Evolutionary conservation across 768 basidiomycete species (phyloP), one percentile per base, ranked within the genome.

Genomic region (Lenzites betulinus): DNA sequence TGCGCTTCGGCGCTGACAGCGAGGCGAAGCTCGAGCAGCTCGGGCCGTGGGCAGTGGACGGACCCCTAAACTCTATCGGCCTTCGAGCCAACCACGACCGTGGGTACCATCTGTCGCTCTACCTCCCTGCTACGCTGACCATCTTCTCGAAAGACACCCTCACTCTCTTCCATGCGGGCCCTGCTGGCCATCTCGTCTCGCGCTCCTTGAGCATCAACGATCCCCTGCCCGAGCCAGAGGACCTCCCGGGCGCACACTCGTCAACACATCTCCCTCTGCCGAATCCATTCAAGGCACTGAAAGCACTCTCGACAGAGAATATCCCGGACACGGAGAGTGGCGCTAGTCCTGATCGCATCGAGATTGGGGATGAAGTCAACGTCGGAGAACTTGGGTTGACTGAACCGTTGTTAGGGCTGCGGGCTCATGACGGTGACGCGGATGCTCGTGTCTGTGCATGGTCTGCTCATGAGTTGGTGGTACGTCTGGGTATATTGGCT

Each of bases 251-350:
- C 25, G 67, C 75, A 47, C 67, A 74, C 39, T 63, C 62, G 41
- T 68, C 63, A 49, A 69, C 72, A 36, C 52, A 64, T 35, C 69
- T 84, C n/a, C 77, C 79, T 0, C 73, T 89, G n/a, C 77, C 87
- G 7, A 88, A 85, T 60, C 81, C 85, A 3, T 86, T 91, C 76
- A 91, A 85, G 68, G 74, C 78, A 1, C 76, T 83, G 15, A 77
- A 77, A 55, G 74, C 74, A 26, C 77, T 69, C n/a, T 82, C 83
- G n/a, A 66, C 77, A 0, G 87, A 88, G 30, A 75, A 78, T 53
- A 51, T 82, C 3, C 41, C 62, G 39, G 69, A 33, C 66, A 73
- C 58, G 60, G 59, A 46, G 30, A 66, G 61, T 63, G 66, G 46
- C 62, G 61, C 58, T 35, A 54, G 13, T n/a, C 50, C 41, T 4